A percentile compares a stretch with the other conserved stretches of the same genome.
phyloP scores from a whole-genome alignment of 306 rosid genomes.

The Trifolium dubium region DNA sequence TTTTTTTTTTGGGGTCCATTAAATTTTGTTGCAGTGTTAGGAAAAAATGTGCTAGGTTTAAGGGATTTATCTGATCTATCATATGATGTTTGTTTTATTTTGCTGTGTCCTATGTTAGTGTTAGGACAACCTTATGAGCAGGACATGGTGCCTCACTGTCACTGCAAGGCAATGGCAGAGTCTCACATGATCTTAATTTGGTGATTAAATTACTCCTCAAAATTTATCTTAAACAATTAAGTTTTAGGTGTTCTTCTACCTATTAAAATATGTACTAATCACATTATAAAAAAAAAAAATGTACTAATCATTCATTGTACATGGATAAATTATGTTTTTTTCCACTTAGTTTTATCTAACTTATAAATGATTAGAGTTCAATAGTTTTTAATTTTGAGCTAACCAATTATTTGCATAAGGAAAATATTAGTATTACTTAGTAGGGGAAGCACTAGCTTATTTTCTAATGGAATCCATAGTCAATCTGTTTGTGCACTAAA shows the following conservation, averaged over 20 bases:
- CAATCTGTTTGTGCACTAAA: neutral
- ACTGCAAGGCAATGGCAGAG: conserved; percentile 10
- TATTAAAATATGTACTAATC: neutral
- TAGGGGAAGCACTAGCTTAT: neutral
- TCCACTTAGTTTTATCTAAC: neutral
- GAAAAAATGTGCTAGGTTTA: conserved; percentile 47
- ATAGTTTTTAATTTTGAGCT: too few species aligned
- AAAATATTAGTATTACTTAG: neutral
- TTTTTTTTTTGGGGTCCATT: conserved; percentile 16
- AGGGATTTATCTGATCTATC: conserved; percentile 30
- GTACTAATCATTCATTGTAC: neutral
- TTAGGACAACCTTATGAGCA: conserved; percentile 20
- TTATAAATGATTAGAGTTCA: too few species aligned
- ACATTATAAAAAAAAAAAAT: too few species aligned
- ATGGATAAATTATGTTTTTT: neutral
- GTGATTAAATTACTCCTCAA: neutral
- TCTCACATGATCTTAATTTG: conserved; percentile 41
- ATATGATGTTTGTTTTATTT: conserved; percentile 38
- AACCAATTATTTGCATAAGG: neutral
- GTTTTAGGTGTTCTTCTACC: neutral
- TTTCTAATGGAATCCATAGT: neutral
- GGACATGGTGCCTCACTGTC: conserved; percentile 22
- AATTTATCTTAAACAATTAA: neutral
- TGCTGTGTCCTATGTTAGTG: conserved; percentile 9
- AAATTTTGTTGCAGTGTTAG: conserved; percentile 43